A percentile compares a stretch with the other conserved stretches of the same genome.
phyloP scores from a whole-genome alignment of 805 yeast species.

The Candida insectalens region DNA sequence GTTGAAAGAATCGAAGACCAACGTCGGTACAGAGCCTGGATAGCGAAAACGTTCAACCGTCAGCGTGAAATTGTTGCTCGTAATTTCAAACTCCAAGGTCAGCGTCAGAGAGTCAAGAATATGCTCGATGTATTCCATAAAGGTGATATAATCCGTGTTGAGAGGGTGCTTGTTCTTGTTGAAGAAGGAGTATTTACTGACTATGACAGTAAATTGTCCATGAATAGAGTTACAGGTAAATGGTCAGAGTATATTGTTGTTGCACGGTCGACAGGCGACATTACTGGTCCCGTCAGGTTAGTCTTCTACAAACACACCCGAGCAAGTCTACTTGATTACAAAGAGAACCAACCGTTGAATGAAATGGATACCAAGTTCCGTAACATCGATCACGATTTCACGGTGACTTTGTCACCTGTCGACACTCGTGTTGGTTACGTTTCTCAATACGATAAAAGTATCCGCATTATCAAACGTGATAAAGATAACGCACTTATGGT shows the following conservation, averaged over 20 bases:
- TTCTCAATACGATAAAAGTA: constrained; percentile 61
- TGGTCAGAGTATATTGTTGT: constrained; percentile 79
- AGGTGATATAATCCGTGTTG: constrained; percentile 60
- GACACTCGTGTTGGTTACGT: constrained; percentile 40
- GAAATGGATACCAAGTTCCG: no score
- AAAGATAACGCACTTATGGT: constrained; percentile 1
- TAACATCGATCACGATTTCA: no score
- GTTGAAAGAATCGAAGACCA: no score
- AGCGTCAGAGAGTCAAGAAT: constrained; percentile 8
- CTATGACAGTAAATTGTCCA: constrained; percentile 28
- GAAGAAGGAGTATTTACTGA: constrained; percentile 18
- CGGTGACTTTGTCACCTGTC: constrained; percentile 7
- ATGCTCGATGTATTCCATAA: constrained; percentile 26
- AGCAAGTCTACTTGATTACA: no score
- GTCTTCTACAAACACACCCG: constrained; percentile 52
- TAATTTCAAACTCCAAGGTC: no score
- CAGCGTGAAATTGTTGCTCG: no score
- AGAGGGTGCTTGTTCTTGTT: constrained; percentile 51
- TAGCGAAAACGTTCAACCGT: no score
- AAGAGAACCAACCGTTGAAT: no score
- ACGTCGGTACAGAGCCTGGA: no score
- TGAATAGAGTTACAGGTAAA: constrained; percentile 51
- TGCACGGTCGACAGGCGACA: constrained; percentile 49
- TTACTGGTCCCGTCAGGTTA: constrained; percentile 41
- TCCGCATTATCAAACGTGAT: constrained; percentile 33